phyloP scores from a whole-genome alignment of 768 basidiomycete species.

The Cyclocybe cylindracea region DNA sequence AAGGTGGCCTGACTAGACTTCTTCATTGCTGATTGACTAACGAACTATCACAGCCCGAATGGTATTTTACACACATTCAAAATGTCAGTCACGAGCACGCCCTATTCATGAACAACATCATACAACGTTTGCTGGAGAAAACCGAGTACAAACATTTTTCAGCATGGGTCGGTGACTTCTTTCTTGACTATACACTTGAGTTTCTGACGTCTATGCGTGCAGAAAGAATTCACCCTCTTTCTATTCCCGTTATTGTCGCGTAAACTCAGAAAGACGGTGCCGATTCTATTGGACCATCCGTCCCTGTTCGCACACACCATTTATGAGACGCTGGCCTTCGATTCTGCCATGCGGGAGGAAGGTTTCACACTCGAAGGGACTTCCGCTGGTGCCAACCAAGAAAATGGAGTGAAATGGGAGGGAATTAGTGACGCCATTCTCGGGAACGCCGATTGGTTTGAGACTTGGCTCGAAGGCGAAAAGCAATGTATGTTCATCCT shows the following conservation, averaged over 20 bases:
- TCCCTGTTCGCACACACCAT: constrained; percentile 93
- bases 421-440: constrained; percentile 85
- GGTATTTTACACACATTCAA: constrained; percentile 92
- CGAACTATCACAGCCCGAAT: constrained; percentile 72
- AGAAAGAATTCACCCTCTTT: constrained; percentile 84
- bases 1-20: constrained; percentile 54
- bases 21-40: neutral
- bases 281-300: constrained; percentile 72
- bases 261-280: constrained; percentile 76
- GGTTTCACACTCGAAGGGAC: constrained; percentile 68
- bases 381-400: constrained; percentile 26
- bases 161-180: constrained; percentile 63
- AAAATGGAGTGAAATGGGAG: constrained; percentile 49
- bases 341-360: constrained; percentile 71
- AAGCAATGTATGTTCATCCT: constrained; percentile 70
- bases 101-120: constrained; percentile 70
- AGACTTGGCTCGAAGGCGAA: constrained; percentile 88
- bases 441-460: constrained; percentile 86
- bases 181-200: neutral
- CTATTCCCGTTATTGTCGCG: constrained; percentile 77
- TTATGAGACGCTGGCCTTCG: constrained; percentile 89
- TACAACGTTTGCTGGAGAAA: constrained; percentile 70
- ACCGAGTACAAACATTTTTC: constrained; percentile 65
- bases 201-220: constrained; percentile 1
- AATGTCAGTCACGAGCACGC: constrained; percentile 87